These are phyloP conservation scores for Agapanthus africanus DNA, from an alignment of 106 monocot genomes.

Conservation along the genomic window DNA sequence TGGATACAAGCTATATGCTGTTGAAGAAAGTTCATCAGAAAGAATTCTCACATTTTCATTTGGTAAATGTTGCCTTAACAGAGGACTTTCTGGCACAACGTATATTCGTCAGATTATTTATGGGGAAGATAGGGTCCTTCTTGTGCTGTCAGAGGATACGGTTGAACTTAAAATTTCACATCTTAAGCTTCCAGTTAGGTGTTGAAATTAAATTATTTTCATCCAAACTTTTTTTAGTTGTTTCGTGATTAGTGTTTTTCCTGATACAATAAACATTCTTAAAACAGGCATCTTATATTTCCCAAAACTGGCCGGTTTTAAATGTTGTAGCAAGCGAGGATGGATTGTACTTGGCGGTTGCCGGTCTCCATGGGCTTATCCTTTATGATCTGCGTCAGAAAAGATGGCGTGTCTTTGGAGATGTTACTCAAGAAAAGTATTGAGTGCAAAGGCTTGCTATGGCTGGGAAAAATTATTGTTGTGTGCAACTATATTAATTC, in stretches of 20 bases:
- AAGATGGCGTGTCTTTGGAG: conserved; percentile 98
- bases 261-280: conserved; percentile 5
- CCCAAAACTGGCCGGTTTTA: conserved; percentile 96
- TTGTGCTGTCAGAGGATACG: conserved; percentile 81
- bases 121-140: conserved; percentile 89
- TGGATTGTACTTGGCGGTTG: conserved; percentile 88
- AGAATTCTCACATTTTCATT: conserved; percentile 89
- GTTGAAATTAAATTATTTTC: conserved; percentile 21
- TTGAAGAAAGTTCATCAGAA: conserved; percentile 69
- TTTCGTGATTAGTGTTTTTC: background rate
- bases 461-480: conserved; percentile 92
- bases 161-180: conserved; percentile 92
- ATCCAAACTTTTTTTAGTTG: conserved; percentile 8
- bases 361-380: conserved; percentile 86
- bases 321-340: conserved; percentile 95
- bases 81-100: conserved; percentile 89
- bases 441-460: conserved; percentile 91
- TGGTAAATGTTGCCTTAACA: conserved; percentile 89
- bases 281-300: conserved; percentile 86
- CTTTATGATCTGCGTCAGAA: conserved; percentile 84
- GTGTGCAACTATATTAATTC: conserved; percentile 89
- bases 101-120: conserved; percentile 86
- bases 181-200: conserved; percentile 90
- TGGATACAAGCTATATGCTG: conserved; percentile 90
- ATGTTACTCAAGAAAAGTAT: conserved; percentile 97